Percentiles rank a stretch among this genome's conserved stretches.
Conservation (phyloP, 495 filamentous ascomycete genomes). For the Bathelium albidoporum region DNA sequence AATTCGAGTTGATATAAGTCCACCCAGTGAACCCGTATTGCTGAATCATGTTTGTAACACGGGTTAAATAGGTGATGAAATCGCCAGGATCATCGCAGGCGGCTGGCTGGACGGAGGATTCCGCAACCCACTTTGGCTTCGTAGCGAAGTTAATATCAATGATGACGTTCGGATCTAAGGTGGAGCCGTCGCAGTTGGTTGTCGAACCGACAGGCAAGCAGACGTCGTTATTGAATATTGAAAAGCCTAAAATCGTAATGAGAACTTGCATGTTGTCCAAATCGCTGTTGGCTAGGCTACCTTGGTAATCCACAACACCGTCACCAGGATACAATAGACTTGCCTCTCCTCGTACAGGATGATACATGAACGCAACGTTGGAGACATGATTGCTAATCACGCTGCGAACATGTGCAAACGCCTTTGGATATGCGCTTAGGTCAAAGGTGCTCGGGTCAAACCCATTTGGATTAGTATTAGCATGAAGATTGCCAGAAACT, state of each 20-base stretch:
- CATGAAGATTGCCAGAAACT: not conserved
- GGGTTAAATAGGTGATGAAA: constrained; percentile 3
- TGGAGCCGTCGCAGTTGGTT: not conserved
- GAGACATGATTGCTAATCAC: not conserved
- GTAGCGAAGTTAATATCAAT: not conserved
- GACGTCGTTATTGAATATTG: constrained; percentile 3
- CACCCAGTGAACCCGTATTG: not conserved
- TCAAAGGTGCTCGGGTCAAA: constrained; percentile 1
- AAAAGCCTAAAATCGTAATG: not conserved
- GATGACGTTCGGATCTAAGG: not conserved
- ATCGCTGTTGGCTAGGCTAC: not conserved
- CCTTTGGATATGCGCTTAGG: not conserved
- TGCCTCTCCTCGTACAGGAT: not conserved
- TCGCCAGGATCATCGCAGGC: not conserved
- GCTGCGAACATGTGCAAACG: not conserved
- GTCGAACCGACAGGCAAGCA: not conserved
- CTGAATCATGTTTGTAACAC: constrained; percentile 1
- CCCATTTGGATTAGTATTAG: not conserved
- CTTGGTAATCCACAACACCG: constrained; percentile 1
- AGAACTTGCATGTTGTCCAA: not conserved
- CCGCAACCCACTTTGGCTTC: not conserved
- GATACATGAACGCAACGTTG: not conserved
- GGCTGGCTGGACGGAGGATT: not conserved
- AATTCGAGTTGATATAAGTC: constrained; percentile 2
- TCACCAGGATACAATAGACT: not conserved